These are phyloP conservation scores for Malania oleifera DNA, from an alignment of 164 flowering plant species.

Conservation along the genomic window DNA sequence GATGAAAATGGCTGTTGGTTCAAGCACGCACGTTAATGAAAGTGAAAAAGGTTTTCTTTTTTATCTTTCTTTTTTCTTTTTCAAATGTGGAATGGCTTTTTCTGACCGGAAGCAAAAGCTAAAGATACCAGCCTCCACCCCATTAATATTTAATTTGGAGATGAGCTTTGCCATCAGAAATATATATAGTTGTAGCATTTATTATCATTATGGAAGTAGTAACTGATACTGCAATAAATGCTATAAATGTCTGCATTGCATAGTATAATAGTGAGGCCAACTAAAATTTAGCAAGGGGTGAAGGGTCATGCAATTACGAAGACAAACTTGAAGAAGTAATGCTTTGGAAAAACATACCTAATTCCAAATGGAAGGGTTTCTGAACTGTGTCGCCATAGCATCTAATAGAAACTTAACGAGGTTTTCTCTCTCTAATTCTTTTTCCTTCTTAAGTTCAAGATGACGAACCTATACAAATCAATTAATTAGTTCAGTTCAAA, in stretches of 20 bases:
- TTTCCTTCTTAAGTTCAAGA: slow-evolving; percentile 88
- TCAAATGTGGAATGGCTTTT: no score
- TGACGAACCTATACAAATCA: slow-evolving; percentile 67
- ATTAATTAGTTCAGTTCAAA: no score
- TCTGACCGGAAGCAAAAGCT: no score
- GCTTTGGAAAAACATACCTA: slow-evolving; percentile 11
- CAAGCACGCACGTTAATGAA: no score
- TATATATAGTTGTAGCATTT: background rate
- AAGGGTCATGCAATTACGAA: no score
- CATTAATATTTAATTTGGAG: no score
- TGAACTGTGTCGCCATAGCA: slow-evolving; percentile 63
- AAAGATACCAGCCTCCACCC: background rate
- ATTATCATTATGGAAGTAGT: background rate
- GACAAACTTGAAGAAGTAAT: background rate
- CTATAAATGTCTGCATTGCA: no score
- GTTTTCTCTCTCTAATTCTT: slow-evolving; percentile 52
- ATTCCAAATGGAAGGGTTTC: slow-evolving; percentile 69
- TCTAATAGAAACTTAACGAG: slow-evolving; percentile 66
- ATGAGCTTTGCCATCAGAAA: background rate
- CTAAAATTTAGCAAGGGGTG: no score
- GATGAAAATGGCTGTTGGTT: no score
- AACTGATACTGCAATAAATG: background rate
- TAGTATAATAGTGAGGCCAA: no score
- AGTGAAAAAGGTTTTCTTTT: no score
- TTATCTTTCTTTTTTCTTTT: no score